A percentile compares a stretch with the other conserved stretches of the same genome.
Conservation (phyloP, 176 grass and related monocot genomes). For the Leersia perrieri region DNA sequence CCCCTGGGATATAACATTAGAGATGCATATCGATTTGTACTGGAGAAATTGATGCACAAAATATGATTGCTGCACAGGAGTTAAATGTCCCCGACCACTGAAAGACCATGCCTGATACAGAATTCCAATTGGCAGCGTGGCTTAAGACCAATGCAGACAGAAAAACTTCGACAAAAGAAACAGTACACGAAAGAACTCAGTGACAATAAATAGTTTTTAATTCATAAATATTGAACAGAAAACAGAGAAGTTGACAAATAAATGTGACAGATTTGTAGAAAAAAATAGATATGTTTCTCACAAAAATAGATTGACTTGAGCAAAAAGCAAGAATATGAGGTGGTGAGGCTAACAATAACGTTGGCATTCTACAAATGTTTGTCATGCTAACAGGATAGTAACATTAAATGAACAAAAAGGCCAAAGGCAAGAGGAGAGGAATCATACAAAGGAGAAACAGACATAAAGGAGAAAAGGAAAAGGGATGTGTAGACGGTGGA, state of each 20-base stretch:
- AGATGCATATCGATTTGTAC: neutral
- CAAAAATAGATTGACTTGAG: neutral
- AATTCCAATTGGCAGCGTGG: neutral
- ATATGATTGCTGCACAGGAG: neutral
- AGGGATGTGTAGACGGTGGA: constrained; percentile 43
- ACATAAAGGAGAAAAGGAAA: constrained; percentile 52
- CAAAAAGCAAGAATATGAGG: neutral
- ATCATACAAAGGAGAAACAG: constrained; percentile 53
- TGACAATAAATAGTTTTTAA: neutral
- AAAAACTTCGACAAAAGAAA: neutral
- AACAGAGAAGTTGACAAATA: neutral
- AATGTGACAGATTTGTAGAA: neutral
- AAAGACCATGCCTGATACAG: neutral
- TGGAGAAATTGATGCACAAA: neutral
- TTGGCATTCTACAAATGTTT: neutral
- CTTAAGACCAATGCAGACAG: neutral
- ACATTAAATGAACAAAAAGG: constrained; percentile 2
- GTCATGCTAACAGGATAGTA: constrained; percentile 14
- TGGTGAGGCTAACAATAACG: neutral
- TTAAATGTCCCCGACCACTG: neutral
- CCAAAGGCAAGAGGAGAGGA: constrained; percentile 33
- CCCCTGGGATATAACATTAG: neutral
- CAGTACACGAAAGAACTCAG: neutral
- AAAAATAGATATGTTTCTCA: neutral
- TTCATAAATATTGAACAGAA: neutral